Percentiles rank a stretch among this genome's conserved stretches.
phyloP scores from a whole-genome alignment of 768 basidiomycete genomes.

The Pleurotus ostreatus region DNA sequence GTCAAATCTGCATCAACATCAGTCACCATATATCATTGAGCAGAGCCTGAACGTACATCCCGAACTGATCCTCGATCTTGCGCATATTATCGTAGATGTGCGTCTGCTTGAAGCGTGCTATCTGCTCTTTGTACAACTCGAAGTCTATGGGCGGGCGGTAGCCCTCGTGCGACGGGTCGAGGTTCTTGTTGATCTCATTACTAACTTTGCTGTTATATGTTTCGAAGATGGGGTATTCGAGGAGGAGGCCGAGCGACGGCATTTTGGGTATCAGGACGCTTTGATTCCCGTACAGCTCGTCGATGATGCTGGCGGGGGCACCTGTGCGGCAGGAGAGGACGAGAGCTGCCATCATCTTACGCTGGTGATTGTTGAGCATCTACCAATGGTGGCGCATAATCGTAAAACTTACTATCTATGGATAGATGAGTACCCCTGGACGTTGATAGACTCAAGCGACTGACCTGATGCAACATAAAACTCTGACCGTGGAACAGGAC shows the following conservation, averaged over 20 bases:
- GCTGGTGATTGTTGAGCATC: conserved; percentile 38
- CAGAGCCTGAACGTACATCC: conserved; percentile 52
- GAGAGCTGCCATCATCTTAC: conserved; percentile 93
- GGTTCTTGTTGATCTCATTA: conserved; percentile 40
- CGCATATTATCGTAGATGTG: conserved; percentile 88
- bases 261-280: conserved; percentile 89
- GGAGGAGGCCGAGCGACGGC: conserved; percentile 87
- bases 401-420: conserved; percentile 42
- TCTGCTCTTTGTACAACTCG: conserved; percentile 56
- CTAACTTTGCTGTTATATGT: conserved; percentile 65
- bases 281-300: conserved; percentile 79
- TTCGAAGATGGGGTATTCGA: conserved; percentile 83
- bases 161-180: conserved; percentile 50
- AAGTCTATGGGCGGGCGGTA: conserved; percentile 75
- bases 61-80: conserved; percentile 71
- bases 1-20: conserved; percentile 59
- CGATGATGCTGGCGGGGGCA: conserved; percentile 71
- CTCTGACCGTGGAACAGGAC: conserved; percentile 94
- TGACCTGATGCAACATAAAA: conserved; percentile 97
- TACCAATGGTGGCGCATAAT: no score
- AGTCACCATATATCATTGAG: background rate
- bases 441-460: conserved; percentile 4
- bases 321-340: conserved; percentile 76
- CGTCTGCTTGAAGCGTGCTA: conserved; percentile 79
- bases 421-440: background rate